Evolutionary conservation across 83 land plant species (phyloP).

Genomic region (Thuja plicata): DNA sequence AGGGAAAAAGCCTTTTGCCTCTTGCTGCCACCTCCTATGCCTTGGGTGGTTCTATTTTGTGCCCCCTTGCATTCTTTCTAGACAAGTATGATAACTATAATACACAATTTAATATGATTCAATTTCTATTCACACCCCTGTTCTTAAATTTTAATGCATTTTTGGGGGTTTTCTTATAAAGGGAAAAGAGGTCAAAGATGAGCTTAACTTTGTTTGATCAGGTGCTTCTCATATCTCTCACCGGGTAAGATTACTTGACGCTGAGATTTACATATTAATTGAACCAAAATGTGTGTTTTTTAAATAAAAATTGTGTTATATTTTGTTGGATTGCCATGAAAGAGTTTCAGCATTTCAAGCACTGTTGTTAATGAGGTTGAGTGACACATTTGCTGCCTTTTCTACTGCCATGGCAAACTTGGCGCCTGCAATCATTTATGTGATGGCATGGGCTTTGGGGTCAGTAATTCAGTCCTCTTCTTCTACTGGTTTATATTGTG

Average conservation of each 20-base stretch:
- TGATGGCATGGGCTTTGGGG: slow-evolving; percentile 55
- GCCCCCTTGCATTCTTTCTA: slow-evolving; percentile 14
- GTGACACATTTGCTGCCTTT: slow-evolving; percentile 47
- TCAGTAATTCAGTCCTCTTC: neutral
- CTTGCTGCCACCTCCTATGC: neutral
- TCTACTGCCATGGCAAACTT: slow-evolving; percentile 63
- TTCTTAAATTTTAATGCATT: no score
- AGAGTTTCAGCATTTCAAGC: slow-evolving; percentile 43
- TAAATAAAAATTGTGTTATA: neutral
- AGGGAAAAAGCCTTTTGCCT: neutral
- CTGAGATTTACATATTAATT: neutral
- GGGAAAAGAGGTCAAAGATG: slow-evolving; percentile 48
- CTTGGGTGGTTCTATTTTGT: neutral
- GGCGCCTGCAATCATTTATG: slow-evolving; percentile 51
- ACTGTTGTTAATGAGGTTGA: slow-evolving; percentile 32
- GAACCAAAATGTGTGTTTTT: neutral
- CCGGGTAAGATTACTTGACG: slow-evolving; percentile 36
- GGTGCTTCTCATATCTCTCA: slow-evolving; percentile 37
- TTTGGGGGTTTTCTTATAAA: neutral
- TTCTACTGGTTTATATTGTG: no score
- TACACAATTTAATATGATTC: no score
- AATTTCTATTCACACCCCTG: no score
- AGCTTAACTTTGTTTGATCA: slow-evolving; percentile 23
- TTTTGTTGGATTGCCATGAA: neutral
- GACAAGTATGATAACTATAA: slow-evolving; percentile 13